Percentiles rank a stretch among this genome's conserved stretches.
Conservation (phyloP, 345 rosid species). For the Rhizophora apiculata region DNA sequence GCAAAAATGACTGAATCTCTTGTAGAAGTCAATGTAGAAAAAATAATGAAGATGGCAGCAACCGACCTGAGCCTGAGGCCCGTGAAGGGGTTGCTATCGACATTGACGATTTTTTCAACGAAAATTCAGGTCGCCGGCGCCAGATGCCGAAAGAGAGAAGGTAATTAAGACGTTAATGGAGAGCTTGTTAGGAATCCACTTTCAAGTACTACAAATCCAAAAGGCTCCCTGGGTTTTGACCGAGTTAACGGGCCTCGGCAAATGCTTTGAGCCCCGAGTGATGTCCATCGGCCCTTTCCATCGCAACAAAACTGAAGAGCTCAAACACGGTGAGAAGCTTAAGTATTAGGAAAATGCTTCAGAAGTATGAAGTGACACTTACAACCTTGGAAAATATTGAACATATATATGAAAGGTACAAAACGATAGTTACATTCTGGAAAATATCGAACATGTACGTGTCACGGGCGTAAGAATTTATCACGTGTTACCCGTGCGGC, state of each 20-base stretch:
- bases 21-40: too few relatives aligned
- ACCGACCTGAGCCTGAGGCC: too few relatives aligned
- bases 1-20: too few relatives aligned
- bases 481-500: too few relatives aligned
- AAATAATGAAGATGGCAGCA: too few relatives aligned
- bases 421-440: too few relatives aligned
- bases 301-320: background rate
- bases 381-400: too few relatives aligned
- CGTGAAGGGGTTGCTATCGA: background rate
- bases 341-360: background rate
- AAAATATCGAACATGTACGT: too few relatives aligned
- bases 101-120: background rate
- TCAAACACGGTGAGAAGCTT: conserved; percentile 1
- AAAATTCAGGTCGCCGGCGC: background rate
- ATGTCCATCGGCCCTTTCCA: conserved; percentile 28
- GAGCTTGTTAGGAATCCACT: too few relatives aligned
- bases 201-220: background rate
- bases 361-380: too few relatives aligned
- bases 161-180: background rate
- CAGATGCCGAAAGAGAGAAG: background rate
- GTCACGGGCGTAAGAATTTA: too few relatives aligned
- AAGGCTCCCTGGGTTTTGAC: conserved; percentile 9
- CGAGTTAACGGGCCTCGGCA: background rate
- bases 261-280: conserved; percentile 18
- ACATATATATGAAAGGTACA: too few relatives aligned